Evolutionary conservation across 257 asterid species (phyloP), one percentile per base, ranked within the genome.

Genomic region (Penstemon eatonii): DNA sequence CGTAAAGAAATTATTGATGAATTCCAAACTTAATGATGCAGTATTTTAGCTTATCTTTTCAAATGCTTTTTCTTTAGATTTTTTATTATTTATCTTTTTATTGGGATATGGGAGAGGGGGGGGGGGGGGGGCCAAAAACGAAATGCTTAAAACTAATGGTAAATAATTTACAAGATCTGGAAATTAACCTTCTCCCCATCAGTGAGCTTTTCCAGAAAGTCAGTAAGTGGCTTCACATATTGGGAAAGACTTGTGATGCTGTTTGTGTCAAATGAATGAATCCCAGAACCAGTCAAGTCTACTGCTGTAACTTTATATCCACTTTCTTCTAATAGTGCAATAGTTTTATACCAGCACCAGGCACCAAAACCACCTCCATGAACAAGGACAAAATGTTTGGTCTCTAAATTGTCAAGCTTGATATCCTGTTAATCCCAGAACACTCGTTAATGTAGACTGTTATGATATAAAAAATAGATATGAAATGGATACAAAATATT

Each of bases 351-450:
- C 99, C 99, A 94, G 82, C 99, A 94, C 99, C 99, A 94, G 55
- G 99, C 99, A 72, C 99, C 99, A 80, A 89, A 94, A 64, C 98
- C 98, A 77, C 99, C 99, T 73, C 98, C 99, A 69, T 94, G 99
- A 78, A 91, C 96, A 62, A 94, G 96, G 72, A 94, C 98, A 75
- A 91, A 82, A 79, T 94, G 99, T 70, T 54, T 80, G 70, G 89
- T 87, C 87, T 94, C 96, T 56, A 91, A 73, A 75, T 79, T 72
- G 8, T 89, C 96, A 53, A 83, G 85, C 75, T 87, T 87, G 80
- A 84, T 79, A 75, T 83, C 96, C 99, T 89, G 83, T 59, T 47
- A 60, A 68, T 66, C 37, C 63, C 56, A 65, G 53, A 47, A 73
- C 57, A 67, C 60, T 25, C 53, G 63, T 44, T 6, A 56, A 59